phyloP scores from a whole-genome alignment of 108 stramenopile species.

The Cylindrotheca closterium region DNA sequence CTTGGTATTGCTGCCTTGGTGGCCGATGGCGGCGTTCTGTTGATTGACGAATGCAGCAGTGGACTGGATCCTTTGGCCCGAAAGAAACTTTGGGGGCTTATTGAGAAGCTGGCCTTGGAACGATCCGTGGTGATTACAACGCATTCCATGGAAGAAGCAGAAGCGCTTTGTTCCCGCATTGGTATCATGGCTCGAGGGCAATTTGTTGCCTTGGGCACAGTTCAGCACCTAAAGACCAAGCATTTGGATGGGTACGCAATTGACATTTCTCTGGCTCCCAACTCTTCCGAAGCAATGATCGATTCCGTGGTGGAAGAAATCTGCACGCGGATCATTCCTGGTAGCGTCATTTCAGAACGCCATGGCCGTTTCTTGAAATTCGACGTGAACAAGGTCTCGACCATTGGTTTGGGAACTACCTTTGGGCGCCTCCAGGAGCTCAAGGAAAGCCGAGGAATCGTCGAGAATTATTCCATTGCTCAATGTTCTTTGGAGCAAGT shows the following conservation, averaged over 20 bases:
- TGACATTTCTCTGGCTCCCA: conserved; percentile 11
- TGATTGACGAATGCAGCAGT: conserved; percentile 59
- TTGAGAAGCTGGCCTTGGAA: conserved; percentile 10
- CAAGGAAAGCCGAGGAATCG: neutral
- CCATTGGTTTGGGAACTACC: neutral
- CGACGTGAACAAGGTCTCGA: neutral
- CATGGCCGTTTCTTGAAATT: neutral
- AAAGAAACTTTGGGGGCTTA: conserved; percentile 51
- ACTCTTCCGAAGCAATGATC: neutral
- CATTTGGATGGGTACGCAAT: conserved; percentile 53
- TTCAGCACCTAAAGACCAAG: conserved; percentile 59
- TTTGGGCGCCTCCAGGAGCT: neutral
- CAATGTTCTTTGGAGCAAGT: conserved; percentile 1
- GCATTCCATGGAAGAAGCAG: conserved; percentile 91
- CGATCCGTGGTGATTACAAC: conserved; percentile 62
- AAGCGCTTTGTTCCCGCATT: conserved; percentile 88
- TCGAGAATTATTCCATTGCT: neutral
- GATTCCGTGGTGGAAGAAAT: neutral
- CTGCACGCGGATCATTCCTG: neutral
- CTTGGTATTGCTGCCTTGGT: conserved; percentile 59
- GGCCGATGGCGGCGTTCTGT: conserved; percentile 37
- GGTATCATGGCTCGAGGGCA: conserved; percentile 88
- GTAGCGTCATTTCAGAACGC: neutral
- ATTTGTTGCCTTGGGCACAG: conserved; percentile 76
- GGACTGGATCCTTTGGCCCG: conserved; percentile 68